Evolutionary conservation across 2,329 filamentous ascomycete species (phyloP).

Genomic region (Sclerotinia glacialis): DNA sequence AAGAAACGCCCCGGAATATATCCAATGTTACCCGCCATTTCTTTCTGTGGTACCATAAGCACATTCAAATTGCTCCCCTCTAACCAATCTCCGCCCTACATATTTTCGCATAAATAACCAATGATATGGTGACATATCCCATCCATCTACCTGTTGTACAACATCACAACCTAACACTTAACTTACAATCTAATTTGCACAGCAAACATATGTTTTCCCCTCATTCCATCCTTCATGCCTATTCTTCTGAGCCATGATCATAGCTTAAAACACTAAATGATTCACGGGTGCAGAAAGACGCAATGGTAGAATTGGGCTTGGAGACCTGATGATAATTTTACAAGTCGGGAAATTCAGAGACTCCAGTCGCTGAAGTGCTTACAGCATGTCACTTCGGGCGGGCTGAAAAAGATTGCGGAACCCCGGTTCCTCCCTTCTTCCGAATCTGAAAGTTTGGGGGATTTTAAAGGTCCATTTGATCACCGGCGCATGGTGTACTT

Average conservation of each 20-base stretch:
- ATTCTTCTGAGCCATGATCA: neutral
- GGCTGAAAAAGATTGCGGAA: neutral
- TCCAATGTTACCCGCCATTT: neutral
- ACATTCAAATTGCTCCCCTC: neutral
- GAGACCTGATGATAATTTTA: neutral
- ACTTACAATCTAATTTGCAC: neutral
- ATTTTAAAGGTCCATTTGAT: neutral
- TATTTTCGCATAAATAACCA: neutral
- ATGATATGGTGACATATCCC: neutral
- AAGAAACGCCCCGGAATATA: neutral
- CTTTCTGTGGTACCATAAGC: constrained; percentile 4
- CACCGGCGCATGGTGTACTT: neutral
- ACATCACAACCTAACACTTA: neutral
- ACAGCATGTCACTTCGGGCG: neutral
- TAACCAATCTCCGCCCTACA: neutral
- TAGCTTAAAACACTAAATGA: neutral
- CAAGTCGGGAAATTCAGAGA: neutral
- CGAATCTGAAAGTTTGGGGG: neutral
- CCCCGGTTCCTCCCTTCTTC: neutral
- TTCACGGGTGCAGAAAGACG: neutral
- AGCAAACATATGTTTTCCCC: neutral
- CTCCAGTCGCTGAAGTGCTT: neutral
- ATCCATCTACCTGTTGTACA: neutral
- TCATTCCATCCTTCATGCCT: neutral
- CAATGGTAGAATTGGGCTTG: neutral